Evolutionary conservation across 2,329 filamentous ascomycete species (phyloP), one percentile per base, ranked within the genome.

Genomic region (Phialemoniopsis sp.): DNA sequence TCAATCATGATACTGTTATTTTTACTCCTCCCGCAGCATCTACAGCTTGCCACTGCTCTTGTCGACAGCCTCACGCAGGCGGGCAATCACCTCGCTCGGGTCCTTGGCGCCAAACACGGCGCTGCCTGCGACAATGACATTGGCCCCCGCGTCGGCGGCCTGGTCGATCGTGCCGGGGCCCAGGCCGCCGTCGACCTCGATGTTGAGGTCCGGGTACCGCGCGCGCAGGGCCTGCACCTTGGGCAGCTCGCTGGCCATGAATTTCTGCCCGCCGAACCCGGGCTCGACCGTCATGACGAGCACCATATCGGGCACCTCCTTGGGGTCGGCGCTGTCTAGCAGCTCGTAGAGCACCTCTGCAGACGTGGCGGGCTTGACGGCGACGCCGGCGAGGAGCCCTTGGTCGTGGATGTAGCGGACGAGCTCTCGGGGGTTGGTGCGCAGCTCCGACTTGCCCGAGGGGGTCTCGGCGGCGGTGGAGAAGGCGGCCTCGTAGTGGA

Each of bases 271-370:
- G 46, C 93, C 93, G 58, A 98, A 98, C 34, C 93, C 93, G 33
- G 93, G 93, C 66, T 98, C 80, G 32, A 98, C 93, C 2, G 93
- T 98, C 93, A 98, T 98, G 44, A 98, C 79, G 14, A 98, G 81
- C 29, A 95, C 89, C 93, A 98, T 98, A 91, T 98, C 93, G 9
- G 93, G 93, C 40, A 81, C 74, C 60, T 96, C 93, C 47, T 79
- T 78, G 55, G 79, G 75, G 36, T 87, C 74, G 3, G 76, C 58
- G 52, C 72, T 85, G 51, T 91, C 89, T 38, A 97, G 66, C 38
- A 96, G 85, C 33, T 95, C 89, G 78, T 87, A 96, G 40, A 98
- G 70, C 34, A 98, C 91, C 57, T 95, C 87, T 8, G 95, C 91
- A 4, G 81, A 74, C 1, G 93, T 98, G 50, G 84, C 83, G 3